Evolutionary conservation across 805 yeast species (phyloP).

Genomic region (Metschnikowia cubensis): DNA sequence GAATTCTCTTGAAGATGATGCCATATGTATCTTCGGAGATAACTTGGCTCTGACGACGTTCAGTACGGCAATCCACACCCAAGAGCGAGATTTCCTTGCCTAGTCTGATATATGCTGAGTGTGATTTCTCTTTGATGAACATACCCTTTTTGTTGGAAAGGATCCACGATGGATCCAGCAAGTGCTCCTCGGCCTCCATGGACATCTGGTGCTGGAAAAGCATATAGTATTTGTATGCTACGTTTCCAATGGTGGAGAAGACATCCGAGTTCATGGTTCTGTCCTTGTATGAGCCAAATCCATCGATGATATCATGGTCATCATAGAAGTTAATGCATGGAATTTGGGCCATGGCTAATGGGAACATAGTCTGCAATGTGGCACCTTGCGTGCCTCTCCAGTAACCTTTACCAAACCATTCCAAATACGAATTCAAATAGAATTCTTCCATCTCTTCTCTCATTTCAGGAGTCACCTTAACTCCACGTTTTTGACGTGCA

Average conservation of each 20-base stretch:
- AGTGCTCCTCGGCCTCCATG: slow-evolving; percentile 37
- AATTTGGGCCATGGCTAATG: slow-evolving; percentile 73
- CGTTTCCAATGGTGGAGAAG: slow-evolving; percentile 67
- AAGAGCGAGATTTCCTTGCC: slow-evolving; percentile 70
- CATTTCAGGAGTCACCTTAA: slow-evolving; percentile 45
- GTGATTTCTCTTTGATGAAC: slow-evolving; percentile 60
- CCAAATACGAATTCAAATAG: slow-evolving; percentile 69
- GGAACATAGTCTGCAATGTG: slow-evolving; percentile 64
- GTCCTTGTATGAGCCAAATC: slow-evolving; percentile 85
- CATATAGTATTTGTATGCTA: slow-evolving; percentile 84
- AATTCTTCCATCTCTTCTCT: slow-evolving; percentile 54
- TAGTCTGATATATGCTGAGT: slow-evolving; percentile 66
- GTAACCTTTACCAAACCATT: slow-evolving; percentile 88
- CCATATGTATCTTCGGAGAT: slow-evolving; percentile 55
- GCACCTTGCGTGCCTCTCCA: slow-evolving; percentile 70
- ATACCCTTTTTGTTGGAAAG: slow-evolving; percentile 57
- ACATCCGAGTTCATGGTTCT: slow-evolving; percentile 67
- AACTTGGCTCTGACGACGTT: slow-evolving; percentile 62
- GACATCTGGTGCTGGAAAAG: slow-evolving; percentile 84
- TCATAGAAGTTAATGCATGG: slow-evolving; percentile 86
- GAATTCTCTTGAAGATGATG: slow-evolving; percentile 55
- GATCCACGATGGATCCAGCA: slow-evolving; percentile 55
- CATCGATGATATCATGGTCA: slow-evolving; percentile 96
- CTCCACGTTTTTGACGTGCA: slow-evolving; percentile 38
- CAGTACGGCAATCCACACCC: slow-evolving; percentile 93